Base-by-base conservation (phyloP, 257 asterid species). In the Petunia secreta region DNA sequence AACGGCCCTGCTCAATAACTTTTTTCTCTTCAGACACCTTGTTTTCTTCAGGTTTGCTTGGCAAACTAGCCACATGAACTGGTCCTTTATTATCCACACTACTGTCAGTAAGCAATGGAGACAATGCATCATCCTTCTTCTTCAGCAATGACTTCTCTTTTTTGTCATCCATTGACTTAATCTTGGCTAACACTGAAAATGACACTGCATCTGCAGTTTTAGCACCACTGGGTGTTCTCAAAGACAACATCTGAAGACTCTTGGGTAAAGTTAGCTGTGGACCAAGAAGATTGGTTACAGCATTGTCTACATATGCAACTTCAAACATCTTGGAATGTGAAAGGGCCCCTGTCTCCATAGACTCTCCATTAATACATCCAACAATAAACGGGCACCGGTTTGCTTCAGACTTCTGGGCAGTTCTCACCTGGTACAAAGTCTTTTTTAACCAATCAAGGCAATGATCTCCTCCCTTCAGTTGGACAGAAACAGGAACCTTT, bases 371-470 rank as follows among this genome's bases (percentile, higher is more conserved):
- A 34, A 71, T 71, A 34, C 60, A 71, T 52, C 77, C 77, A 34
- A 71, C 77, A 71, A 71, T 44, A 71, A 71, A 43, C 15, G 77
- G 77, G 77, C 77, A 69, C 57, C 59, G 54, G 60, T 48, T 71
- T 11, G 16, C 60, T 71, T 40, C 60, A 48, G 77, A 71, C 77
- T 36, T 71, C 1, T 9, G 25, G 1, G 59, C 60, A 48, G 41
- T 48, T 25, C 48, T 48, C 44, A 71, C 60, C 60, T 71, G 77
- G 60, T 43, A 10, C 77, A 71, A 34, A 48, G 44, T 71, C 44
- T 34, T 48, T 34, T 34, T 48, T 71, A 71, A 71, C 77, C 77
- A 71, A 71, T 71, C 77, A 10, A 10, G 9, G 11, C 77, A 48
- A 25, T 5, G 60, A 9, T 71, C 77, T 15, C 60, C 77, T 71